Evolutionary conservation across 768 basidiomycete genomes (phyloP).

Genomic region (Calocybe indica): DNA sequence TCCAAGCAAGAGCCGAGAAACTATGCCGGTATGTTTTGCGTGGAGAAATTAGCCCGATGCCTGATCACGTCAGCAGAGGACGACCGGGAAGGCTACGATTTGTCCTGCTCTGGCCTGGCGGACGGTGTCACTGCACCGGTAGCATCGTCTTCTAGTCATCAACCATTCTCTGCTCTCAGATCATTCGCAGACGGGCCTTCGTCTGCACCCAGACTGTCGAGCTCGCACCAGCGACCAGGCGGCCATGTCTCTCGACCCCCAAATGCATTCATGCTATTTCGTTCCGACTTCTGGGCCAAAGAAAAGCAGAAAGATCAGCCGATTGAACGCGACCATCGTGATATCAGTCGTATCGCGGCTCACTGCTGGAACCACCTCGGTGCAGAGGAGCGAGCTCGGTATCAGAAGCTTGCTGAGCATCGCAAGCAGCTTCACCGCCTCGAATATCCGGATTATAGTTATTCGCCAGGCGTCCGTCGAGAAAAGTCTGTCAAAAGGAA

Average conservation of each 20-base stretch:
- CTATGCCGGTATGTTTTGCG: slow-evolving; percentile 21
- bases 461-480: slow-evolving; percentile 32
- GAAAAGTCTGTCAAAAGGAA: slow-evolving; percentile 29
- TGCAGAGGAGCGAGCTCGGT: slow-evolving; percentile 33
- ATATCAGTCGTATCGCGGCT: slow-evolving; percentile 62
- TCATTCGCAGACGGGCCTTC: slow-evolving; percentile 2
- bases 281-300: slow-evolving; percentile 54
- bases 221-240: slow-evolving; percentile 21
- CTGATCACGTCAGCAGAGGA: slow-evolving; percentile 1
- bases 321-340: slow-evolving; percentile 58
- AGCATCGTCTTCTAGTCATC: neutral
- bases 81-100: slow-evolving; percentile 4
- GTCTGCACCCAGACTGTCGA: slow-evolving; percentile 4
- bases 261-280: slow-evolving; percentile 74
- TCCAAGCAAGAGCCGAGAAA: slow-evolving; percentile 30
- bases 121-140: neutral
- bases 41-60: neutral
- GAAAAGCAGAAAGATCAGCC: slow-evolving; percentile 39
- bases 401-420: slow-evolving; percentile 32
- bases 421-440: slow-evolving; percentile 41
- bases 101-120: slow-evolving; percentile 1
- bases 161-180: neutral
- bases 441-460: slow-evolving; percentile 51
- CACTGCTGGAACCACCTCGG: slow-evolving; percentile 52
- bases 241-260: slow-evolving; percentile 61